A percentile compares a stretch with the other conserved stretches of the same genome.
These are phyloP conservation scores for Yamadazyma taylorii DNA, from an alignment of 1,139 yeast species.

Conservation along the genomic window DNA sequence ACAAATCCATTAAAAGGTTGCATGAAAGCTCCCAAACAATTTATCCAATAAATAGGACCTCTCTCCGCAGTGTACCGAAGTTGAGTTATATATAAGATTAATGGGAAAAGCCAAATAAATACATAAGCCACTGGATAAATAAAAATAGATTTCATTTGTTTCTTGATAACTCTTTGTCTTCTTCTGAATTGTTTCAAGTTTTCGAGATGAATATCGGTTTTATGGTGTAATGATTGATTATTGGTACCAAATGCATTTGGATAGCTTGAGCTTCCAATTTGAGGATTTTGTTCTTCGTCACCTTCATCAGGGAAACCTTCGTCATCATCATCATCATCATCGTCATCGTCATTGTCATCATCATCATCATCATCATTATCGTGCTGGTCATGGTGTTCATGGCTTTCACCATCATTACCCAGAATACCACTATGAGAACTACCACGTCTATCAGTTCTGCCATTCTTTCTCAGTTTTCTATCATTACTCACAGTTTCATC, in stretches of 20 bases:
- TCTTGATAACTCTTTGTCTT: slow-evolving; percentile 65
- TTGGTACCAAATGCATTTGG: slow-evolving; percentile 5
- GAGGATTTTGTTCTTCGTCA: slow-evolving; percentile 5
- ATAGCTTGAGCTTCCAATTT: slow-evolving; percentile 7
- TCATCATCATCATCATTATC: slow-evolving; percentile 7
- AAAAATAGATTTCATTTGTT: slow-evolving; percentile 78
- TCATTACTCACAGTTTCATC: slow-evolving; percentile 8
- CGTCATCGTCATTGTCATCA: slow-evolving; percentile 8
- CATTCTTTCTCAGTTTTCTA: background rate
- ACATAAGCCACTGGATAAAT: slow-evolving; percentile 83
- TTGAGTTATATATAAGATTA: slow-evolving; percentile 67
- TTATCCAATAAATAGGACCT: slow-evolving; percentile 64
- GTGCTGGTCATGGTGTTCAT: slow-evolving; percentile 6
- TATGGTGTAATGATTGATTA: slow-evolving; percentile 13
- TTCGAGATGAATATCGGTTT: slow-evolving; percentile 54
- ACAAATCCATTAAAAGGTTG: slow-evolving; percentile 81
- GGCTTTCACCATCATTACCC: slow-evolving; percentile 6
- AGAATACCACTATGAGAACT: background rate
- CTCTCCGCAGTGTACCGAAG: slow-evolving; percentile 45
- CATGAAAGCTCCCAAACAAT: slow-evolving; percentile 67
- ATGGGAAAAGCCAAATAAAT: slow-evolving; percentile 79
- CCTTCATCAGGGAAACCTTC: slow-evolving; percentile 5
- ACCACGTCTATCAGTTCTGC: background rate
- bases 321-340: slow-evolving; percentile 7
- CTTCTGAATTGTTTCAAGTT: slow-evolving; percentile 58